Evolutionary conservation across 2,329 filamentous ascomycete genomes (phyloP).

Genomic region (Colletotrichum aenigma): DNA sequence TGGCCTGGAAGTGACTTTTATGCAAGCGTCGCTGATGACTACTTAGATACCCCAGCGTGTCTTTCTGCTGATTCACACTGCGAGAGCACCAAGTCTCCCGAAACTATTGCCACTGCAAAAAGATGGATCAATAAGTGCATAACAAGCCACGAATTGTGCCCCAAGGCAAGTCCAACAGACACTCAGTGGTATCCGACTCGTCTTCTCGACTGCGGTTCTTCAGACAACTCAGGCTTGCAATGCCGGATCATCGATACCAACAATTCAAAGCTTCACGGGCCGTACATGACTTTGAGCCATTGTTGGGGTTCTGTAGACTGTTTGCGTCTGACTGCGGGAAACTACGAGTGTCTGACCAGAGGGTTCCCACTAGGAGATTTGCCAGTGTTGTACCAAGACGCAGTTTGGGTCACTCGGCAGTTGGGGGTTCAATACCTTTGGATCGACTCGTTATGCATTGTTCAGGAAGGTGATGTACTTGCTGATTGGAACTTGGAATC

Average conservation of each 20-base stretch:
- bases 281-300: background rate
- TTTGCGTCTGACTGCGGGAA: background rate
- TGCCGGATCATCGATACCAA: background rate
- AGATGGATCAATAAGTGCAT: background rate
- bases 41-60: rapidly evolving
- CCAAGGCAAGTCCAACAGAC: background rate
- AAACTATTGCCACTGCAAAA: background rate
- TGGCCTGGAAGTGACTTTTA: rapidly evolving
- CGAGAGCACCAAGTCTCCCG: rapidly evolving
- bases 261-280: background rate
- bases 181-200: background rate
- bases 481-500: background rate
- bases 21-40: rapidly evolving
- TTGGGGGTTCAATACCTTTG: background rate
- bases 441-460: background rate
- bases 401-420: background rate
- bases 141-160: background rate
- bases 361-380: background rate
- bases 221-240: rapidly evolving
- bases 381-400: background rate
- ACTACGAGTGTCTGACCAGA: no score
- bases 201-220: background rate
- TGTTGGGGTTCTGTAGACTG: background rate
- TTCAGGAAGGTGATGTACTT: background rate
- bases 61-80: rapidly evolving